A percentile compares a stretch with the other conserved stretches of the same genome.
Conservation (phyloP, 1,284 basidiomycete genomes). For the Schizophyllum amplum region DNA sequence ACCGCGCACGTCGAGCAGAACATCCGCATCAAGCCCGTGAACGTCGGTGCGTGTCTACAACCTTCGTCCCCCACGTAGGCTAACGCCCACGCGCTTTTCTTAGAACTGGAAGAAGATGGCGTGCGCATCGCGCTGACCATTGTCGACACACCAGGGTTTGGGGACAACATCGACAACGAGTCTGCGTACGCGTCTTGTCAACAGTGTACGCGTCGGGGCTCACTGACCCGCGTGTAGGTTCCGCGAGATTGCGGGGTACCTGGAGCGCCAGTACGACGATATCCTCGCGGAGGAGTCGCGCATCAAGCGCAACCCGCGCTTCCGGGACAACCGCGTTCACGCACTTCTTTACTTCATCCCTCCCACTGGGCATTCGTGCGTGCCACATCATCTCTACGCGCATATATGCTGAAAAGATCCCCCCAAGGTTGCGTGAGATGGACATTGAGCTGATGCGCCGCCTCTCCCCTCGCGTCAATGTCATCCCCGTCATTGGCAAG, state of each 20-base stretch:
- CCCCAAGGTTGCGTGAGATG: conserved; percentile 84
- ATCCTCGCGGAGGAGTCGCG: conserved; percentile 98
- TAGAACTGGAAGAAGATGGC: conserved; percentile 98
- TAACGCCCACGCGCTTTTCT: conserved; percentile 5
- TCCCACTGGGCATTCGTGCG: conserved; percentile 60
- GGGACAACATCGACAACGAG: conserved; percentile 99
- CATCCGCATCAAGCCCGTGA: conserved; percentile 93
- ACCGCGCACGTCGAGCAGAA: conserved; percentile 93
- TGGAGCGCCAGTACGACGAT: conserved; percentile 99
- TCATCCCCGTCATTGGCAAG: conserved; percentile 98
- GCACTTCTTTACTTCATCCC: conserved; percentile 98
- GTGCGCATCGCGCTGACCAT: conserved; percentile 97
- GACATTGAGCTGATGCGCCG: conserved; percentile 99
- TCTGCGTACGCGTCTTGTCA: conserved; percentile 63
- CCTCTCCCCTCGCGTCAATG: conserved; percentile 94
- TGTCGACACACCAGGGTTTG: conserved; percentile 98
- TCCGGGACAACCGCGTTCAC: conserved; percentile 96
- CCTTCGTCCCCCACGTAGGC: conserved; percentile 5
- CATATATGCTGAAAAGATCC: conserved; percentile 1
- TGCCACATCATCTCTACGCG: conserved; percentile 10
- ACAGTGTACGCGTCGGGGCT: background rate
- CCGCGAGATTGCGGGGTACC: conserved; percentile 93
- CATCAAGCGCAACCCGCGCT: conserved; percentile 99
- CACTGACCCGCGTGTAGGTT: conserved; percentile 48
- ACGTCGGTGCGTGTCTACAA: conserved; percentile 65